Percentiles rank a stretch among this genome's conserved stretches.
phyloP scores from a whole-genome alignment of 139 green algal species.

The Dunaliella sp. region DNA sequence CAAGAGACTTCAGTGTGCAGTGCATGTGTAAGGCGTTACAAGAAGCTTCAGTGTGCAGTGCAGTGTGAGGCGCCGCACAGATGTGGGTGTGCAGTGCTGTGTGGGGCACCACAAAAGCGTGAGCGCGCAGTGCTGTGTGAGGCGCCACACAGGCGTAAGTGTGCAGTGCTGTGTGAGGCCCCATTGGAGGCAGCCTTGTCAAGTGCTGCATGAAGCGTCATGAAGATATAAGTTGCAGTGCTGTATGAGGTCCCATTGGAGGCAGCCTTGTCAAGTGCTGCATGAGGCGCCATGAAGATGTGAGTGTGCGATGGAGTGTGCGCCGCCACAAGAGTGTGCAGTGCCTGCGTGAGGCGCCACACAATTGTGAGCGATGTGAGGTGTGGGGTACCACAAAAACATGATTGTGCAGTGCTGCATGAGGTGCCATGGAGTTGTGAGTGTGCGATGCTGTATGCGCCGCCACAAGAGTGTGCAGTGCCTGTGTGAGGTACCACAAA shows the following conservation, averaged over 20 bases:
- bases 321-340: too few species aligned
- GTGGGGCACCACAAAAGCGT: too few species aligned
- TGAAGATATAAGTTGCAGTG: constrained; percentile 1
- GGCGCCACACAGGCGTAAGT: neutral
- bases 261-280: constrained; percentile 40
- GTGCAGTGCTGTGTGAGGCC: too few species aligned
- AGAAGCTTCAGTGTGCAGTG: too few species aligned
- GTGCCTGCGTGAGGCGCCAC: too few species aligned
- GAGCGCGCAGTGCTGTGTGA: neutral
- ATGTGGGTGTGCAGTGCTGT: constrained; percentile 14
- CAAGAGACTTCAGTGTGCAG: too few species aligned
- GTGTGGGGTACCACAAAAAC: neutral
- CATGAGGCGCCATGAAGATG: constrained; percentile 23
- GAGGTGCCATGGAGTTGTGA: constrained; percentile 12
- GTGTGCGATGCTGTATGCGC: too few species aligned
- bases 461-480: too few species aligned
- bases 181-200: constrained; percentile 27
- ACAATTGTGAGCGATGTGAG: too few species aligned
- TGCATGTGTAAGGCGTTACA: too few species aligned
- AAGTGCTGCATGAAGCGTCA: constrained; percentile 37
- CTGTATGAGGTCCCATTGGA: constrained; percentile 17
- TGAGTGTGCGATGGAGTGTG: too few species aligned
- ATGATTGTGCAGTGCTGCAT: constrained; percentile 31
- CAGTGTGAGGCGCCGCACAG: neutral
- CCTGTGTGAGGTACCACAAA: too few species aligned